These are phyloP conservation scores for Magnusiomyces tetraspermus DNA, from an alignment of 1,139 yeast genomes.

Conservation along the genomic window DNA sequence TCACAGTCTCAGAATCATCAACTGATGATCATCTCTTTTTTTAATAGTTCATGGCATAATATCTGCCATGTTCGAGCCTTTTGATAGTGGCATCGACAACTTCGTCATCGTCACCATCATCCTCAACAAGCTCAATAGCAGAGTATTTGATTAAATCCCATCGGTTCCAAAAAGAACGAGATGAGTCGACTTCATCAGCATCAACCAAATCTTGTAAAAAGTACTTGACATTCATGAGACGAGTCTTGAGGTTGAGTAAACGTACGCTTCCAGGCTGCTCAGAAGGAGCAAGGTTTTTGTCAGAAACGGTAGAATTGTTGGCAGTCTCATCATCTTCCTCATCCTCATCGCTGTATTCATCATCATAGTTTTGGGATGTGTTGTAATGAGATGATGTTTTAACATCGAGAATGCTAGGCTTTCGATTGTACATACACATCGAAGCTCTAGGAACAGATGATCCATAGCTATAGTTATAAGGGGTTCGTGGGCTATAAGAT, in stretches of 20 bases:
- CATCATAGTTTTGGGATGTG: slow-evolving; percentile 33
- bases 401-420: slow-evolving; percentile 9
- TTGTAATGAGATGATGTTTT: no score
- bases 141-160: slow-evolving; percentile 93
- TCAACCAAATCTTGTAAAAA: slow-evolving; percentile 75
- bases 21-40: no score
- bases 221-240: slow-evolving; percentile 79
- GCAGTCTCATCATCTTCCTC: no score
- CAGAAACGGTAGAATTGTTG: background rate
- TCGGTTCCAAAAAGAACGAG: slow-evolving; percentile 67
- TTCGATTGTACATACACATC: slow-evolving; percentile 2
- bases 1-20: no score
- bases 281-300: slow-evolving; percentile 28
- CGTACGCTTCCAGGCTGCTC: slow-evolving; percentile 54
- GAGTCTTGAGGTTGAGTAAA: slow-evolving; percentile 71
- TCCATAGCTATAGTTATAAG: slow-evolving; percentile 26
- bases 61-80: slow-evolving; percentile 76
- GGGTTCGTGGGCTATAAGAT: slow-evolving; percentile 32
- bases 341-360: slow-evolving; percentile 19
- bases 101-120: slow-evolving; percentile 73
- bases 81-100: slow-evolving; percentile 69
- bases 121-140: slow-evolving; percentile 85
- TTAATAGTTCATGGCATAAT: slow-evolving; percentile 8
- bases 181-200: slow-evolving; percentile 47
- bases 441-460: slow-evolving; percentile 1